Conservation (phyloP, 2,329 filamentous ascomycete genomes). For the Ophidiomyces ophidiicola region DNA sequence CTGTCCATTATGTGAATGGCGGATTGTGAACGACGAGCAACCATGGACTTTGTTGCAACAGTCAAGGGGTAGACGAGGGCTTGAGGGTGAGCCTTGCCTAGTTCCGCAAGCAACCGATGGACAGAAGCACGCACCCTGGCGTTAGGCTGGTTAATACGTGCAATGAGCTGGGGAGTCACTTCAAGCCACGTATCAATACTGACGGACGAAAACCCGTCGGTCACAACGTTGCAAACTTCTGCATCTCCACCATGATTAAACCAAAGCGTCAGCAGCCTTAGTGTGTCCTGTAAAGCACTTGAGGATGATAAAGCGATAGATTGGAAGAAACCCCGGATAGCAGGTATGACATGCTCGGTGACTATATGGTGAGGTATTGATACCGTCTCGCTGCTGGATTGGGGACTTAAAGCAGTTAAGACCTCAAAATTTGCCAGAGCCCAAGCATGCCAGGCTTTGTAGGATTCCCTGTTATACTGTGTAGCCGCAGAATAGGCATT, state of each 20-base stretch:
- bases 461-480: conserved; percentile 86
- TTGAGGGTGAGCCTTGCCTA: conserved; percentile 88
- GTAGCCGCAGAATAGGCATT: conserved; percentile 87
- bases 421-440: conserved; percentile 97
- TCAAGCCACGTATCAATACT: conserved; percentile 98
- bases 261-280: conserved; percentile 87
- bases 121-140: conserved; percentile 76
- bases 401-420: conserved; percentile 65
- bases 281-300: conserved; percentile 88
- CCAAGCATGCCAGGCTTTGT: conserved; percentile 99
- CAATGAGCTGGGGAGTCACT: conserved; percentile 94
- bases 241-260: conserved; percentile 81
- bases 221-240: conserved; percentile 80
- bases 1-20: conserved; percentile 93
- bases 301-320: conserved; percentile 85
- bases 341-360: conserved; percentile 81
- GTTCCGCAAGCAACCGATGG: conserved; percentile 80
- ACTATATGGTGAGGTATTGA: conserved; percentile 55
- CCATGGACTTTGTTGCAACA: conserved; percentile 94
- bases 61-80: conserved; percentile 94
- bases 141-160: conserved; percentile 93
- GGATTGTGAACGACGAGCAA: conserved; percentile 69
- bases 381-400: conserved; percentile 46
- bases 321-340: conserved; percentile 91
- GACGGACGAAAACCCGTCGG: conserved; percentile 79